Conservation (phyloP, 441 rosid species). For the Erodium texanum region DNA sequence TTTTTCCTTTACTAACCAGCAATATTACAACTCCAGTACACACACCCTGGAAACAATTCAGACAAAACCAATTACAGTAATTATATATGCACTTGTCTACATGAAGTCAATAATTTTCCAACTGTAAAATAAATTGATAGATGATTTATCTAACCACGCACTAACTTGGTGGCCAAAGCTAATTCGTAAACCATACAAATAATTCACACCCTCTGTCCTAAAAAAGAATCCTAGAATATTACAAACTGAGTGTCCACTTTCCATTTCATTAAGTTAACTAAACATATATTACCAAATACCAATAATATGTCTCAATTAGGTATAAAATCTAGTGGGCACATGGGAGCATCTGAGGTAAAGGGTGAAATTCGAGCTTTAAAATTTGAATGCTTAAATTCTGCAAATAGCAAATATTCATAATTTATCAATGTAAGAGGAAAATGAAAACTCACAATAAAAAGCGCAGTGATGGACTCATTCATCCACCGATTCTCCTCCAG, state of each 20-base stretch:
- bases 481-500: conserved; percentile 32
- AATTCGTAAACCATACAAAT: background rate
- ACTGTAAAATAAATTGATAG: background rate
- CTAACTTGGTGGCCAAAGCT: background rate
- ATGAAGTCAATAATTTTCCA: background rate
- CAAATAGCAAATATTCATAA: too few species aligned
- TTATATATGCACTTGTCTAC: background rate
- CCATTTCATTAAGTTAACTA: background rate
- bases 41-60: conserved; percentile 31
- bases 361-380: background rate
- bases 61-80: background rate
- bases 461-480: conserved; percentile 32
- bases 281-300: background rate
- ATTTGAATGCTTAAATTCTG: too few species aligned
- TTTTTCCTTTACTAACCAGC: conserved; percentile 21
- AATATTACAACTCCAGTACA: conserved; percentile 22
- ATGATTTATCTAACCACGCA: background rate
- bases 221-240: background rate
- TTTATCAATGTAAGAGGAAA: background rate
- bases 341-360: background rate
- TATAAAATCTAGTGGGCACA: background rate
- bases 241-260: background rate
- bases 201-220: background rate
- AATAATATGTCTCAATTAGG: background rate
- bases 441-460: conserved; percentile 28